Percentiles rank a stretch among this genome's conserved stretches.
These are phyloP conservation scores for Trypanosoma vivax DNA, from an alignment of 208 protist species.

Conservation along the genomic window DNA sequence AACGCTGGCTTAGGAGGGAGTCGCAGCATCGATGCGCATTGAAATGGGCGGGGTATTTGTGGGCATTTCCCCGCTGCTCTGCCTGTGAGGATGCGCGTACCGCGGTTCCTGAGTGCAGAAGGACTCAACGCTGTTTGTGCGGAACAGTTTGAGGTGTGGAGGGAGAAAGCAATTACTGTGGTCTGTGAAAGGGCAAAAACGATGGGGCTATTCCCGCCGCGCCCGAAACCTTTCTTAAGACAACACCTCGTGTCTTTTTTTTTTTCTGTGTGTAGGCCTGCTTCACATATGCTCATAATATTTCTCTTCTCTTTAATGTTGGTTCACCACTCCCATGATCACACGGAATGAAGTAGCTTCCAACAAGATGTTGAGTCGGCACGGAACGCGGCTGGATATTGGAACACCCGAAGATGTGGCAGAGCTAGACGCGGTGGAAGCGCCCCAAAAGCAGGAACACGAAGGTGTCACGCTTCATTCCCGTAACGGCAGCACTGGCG, in stretches of 20 bases:
- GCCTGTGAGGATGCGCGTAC: too few species aligned
- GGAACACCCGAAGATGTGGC: slow-evolving; percentile 74
- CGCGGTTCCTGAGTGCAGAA: too few species aligned
- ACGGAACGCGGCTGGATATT: slow-evolving; percentile 69
- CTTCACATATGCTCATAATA: neutral
- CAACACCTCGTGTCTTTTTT: neutral
- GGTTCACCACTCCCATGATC: neutral
- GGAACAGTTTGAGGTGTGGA: too few species aligned
- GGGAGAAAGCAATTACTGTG: too few species aligned
- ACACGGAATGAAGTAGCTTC: neutral
- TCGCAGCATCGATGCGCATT: too few species aligned
- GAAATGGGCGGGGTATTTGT: too few species aligned
- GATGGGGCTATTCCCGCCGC: too few species aligned
- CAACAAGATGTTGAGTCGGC: slow-evolving; percentile 48
- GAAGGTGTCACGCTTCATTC: neutral
- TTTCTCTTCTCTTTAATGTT: neutral
- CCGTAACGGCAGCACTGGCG: neutral
- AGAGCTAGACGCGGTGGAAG: slow-evolving; percentile 57
- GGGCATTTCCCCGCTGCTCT: too few species aligned
- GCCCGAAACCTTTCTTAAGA: neutral
- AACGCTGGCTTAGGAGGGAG: too few species aligned
- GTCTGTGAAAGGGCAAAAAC: too few species aligned
- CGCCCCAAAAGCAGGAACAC: slow-evolving; percentile 11
- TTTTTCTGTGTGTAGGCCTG: neutral
- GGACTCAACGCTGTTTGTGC: too few species aligned